Percentiles rank a stretch among this genome's conserved stretches.
phyloP scores from a whole-genome alignment of 2,329 filamentous ascomycete genomes.

The Sclerotinia sclerotiorum region DNA sequence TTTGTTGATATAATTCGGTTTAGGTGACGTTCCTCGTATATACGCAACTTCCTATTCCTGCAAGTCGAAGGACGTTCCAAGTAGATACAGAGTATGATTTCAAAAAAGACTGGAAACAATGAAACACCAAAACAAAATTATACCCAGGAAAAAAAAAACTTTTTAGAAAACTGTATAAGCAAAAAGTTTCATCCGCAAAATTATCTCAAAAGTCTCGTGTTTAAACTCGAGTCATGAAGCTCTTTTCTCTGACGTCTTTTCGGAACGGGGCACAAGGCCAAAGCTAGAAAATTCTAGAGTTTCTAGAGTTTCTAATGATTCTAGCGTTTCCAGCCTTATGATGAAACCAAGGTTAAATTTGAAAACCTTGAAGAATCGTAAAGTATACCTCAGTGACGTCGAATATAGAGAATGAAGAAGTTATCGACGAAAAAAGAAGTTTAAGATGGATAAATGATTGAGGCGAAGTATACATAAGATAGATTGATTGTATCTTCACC shows the following conservation, averaged over 20 bases:
- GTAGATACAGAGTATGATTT: neutral
- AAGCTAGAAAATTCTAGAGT: constrained; percentile 1
- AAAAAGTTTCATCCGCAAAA: neutral
- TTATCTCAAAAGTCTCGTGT: neutral
- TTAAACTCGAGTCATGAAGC: constrained; percentile 1
- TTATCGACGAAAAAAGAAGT: neutral
- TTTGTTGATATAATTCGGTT: neutral
- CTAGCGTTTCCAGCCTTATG: constrained; percentile 1
- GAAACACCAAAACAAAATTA: neutral
- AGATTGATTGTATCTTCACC: neutral
- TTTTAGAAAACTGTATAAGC: neutral
- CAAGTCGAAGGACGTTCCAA: neutral
- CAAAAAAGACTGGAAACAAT: neutral
- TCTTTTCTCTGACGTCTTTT: neutral
- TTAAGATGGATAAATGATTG: neutral
- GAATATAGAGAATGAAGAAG: neutral
- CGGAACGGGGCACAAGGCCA: neutral
- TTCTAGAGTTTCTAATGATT: neutral
- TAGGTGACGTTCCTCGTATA: neutral
- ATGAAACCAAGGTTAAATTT: constrained; percentile 3
- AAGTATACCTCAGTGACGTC: neutral
- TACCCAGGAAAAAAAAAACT: neutral
- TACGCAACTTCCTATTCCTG: neutral
- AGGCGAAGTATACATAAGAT: neutral
- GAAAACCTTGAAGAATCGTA: neutral